These are phyloP conservation scores for Trichoderma sp. DNA, from an alignment of 2,329 filamentous ascomycete genomes.

Conservation along the genomic window DNA sequence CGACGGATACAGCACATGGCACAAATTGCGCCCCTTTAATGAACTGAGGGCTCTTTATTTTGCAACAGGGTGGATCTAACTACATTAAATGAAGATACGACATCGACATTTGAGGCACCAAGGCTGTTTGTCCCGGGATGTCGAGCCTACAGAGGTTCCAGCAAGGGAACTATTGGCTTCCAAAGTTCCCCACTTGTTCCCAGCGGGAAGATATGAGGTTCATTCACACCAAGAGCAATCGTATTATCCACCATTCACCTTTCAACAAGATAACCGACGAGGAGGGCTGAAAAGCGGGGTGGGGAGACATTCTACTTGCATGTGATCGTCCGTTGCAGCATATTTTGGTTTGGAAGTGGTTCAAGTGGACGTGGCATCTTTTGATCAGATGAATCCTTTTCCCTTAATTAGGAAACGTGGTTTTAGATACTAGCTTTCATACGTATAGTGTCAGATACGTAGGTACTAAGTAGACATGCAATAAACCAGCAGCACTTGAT, in stretches of 20 bases:
- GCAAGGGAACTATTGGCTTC: not conserved
- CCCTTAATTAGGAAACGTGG: not conserved
- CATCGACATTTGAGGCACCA: not conserved
- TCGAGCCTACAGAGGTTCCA: not conserved
- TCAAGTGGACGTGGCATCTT: not conserved
- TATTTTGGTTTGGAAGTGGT: not conserved
- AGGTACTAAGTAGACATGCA: no score
- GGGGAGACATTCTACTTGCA: not conserved
- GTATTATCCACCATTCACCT: not conserved
- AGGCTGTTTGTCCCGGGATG: not conserved
- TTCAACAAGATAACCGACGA: not conserved
- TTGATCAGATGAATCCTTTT: not conserved
- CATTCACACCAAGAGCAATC: not conserved
- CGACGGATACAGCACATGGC: not conserved
- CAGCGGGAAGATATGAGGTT: not conserved
- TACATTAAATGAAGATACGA: not conserved
- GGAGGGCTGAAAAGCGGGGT: not conserved
- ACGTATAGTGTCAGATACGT: no score
- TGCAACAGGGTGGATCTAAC: not conserved
- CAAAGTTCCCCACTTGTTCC: not conserved
- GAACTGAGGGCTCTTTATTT: not conserved
- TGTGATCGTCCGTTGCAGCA: not conserved
- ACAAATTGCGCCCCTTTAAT: not conserved
- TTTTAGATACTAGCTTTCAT: not conserved
- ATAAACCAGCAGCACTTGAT: no score